Evolutionary conservation across 2,329 filamentous ascomycete species (phyloP), one percentile per base, ranked within the genome.

Genomic region (Graphilbum sp.): DNA sequence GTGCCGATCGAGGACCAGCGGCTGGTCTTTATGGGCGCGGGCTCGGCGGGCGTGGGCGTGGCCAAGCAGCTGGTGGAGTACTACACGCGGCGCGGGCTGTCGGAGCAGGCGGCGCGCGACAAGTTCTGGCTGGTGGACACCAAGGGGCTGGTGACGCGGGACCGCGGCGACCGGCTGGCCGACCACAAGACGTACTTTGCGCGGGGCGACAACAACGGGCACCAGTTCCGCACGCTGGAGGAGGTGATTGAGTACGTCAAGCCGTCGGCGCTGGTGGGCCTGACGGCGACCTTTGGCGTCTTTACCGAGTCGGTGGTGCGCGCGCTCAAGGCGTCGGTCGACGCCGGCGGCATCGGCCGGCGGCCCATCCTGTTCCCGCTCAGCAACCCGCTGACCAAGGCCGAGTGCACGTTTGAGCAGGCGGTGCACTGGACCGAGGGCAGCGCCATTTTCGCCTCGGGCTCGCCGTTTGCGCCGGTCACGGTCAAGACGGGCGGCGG

Each of bases 101-200:
- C 79, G 10, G 88, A 96, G 59, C 75, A 86, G 50, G 79, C 84
- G 46, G 90, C 90, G 40, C 77, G 78, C 50, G 75, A 79, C 54
- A 90, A 90, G 67, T 96, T 98, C 72, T 96, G 81, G 75, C 82
- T 98, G 35, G 87, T 96, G 43, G 90, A 96, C 64, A 94, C 86
- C 53, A 88, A 90, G 66, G 90, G 90, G 50, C 78, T 98, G 18
- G 88, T 98, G 37, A 94, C 90, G 46, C 69, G 71, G 44, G 88
- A 98, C 63, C 83, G 90, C 43, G 88, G 88, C 39, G 90, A 96
- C 66, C 84, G 79, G 57, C 76, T 98, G 31, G 86, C 88, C 29
- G 81, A 94, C 50, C 90, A 98, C 61, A 83, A 83, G 62, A 73
- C 78, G 60, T 75, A 79, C 58, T 79, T 79, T 50, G 72, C 75